A percentile compares a stretch with the other conserved stretches of the same genome.
phyloP scores from a whole-genome alignment of 768 basidiomycete species.

The Leccinum truebloodii region DNA sequence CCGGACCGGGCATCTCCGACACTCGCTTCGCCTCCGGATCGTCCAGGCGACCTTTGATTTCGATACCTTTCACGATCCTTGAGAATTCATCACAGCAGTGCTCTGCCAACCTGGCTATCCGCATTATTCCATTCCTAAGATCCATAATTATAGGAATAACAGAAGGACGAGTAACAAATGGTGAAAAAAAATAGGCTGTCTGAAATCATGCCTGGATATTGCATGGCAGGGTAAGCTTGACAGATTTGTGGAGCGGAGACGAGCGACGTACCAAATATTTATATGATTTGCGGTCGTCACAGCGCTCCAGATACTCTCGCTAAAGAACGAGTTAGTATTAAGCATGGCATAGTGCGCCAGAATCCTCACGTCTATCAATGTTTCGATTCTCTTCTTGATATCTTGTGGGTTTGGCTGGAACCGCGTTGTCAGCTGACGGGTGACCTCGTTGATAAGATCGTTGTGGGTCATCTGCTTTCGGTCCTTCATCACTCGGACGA shows the following conservation, averaged over 20 bases:
- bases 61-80: no score
- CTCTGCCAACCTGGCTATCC: background rate
- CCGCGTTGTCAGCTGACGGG: conserved; percentile 76
- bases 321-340: conserved; percentile 31
- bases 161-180: background rate
- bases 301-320: conserved; percentile 94
- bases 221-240: conserved; percentile 5
- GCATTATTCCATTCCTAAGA: conserved; percentile 2
- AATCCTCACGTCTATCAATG: conserved; percentile 79
- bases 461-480: conserved; percentile 87
- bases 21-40: background rate
- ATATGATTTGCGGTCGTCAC: conserved; percentile 85
- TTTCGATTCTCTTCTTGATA: conserved; percentile 94
- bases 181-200: conserved; percentile 1
- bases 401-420: conserved; percentile 84
- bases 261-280: conserved; percentile 60
- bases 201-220: conserved; percentile 26
- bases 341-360: background rate
- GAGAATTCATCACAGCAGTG: background rate
- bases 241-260: background rate
- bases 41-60: background rate
- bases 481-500: conserved; percentile 98
- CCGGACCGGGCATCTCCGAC: background rate
- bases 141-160: background rate
- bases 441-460: conserved; percentile 89